Percentiles rank a stretch among this genome's conserved stretches.
Conservation (phyloP, 345 rosid species). For the Bruguiera sexangula region DNA sequence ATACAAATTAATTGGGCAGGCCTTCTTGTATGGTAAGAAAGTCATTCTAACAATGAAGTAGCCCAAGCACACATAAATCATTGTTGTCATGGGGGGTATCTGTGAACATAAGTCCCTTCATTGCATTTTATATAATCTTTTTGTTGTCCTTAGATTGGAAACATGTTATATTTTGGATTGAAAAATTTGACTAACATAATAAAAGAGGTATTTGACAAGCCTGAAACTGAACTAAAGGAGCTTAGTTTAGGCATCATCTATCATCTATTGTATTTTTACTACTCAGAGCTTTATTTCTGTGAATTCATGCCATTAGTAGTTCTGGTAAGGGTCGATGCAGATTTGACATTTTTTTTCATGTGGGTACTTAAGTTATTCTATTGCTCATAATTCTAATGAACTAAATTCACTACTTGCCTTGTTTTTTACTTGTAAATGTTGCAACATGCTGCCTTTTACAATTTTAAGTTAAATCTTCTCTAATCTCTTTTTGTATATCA, state of each 20-base stretch:
- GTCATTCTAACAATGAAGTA: too few relatives aligned
- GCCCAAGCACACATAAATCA: too few relatives aligned
- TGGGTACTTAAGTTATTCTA: background rate
- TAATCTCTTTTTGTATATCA: slow-evolving; percentile 6
- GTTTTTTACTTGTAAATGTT: background rate
- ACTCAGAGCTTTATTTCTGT: background rate
- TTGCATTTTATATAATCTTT: too few relatives aligned
- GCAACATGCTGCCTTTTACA: background rate
- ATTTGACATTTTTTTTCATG: background rate
- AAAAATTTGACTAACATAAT: background rate
- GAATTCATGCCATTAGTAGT: background rate
- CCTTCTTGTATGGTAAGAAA: too few relatives aligned
- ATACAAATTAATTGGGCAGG: too few relatives aligned
- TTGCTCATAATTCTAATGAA: background rate
- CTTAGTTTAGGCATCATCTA: background rate
- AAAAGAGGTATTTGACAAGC: too few relatives aligned
- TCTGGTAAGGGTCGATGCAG: background rate
- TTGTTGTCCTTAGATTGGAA: background rate
- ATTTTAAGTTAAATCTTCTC: background rate
- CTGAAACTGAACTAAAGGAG: background rate
- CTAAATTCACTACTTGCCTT: slow-evolving; percentile 1
- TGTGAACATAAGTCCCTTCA: too few relatives aligned
- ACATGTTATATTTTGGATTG: background rate
- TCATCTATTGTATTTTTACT: background rate
- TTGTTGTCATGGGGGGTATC: too few relatives aligned